Base-by-base conservation (phyloP, 2,329 filamentous ascomycete genomes). In the Ploettnerulaceae sp. region DNA sequence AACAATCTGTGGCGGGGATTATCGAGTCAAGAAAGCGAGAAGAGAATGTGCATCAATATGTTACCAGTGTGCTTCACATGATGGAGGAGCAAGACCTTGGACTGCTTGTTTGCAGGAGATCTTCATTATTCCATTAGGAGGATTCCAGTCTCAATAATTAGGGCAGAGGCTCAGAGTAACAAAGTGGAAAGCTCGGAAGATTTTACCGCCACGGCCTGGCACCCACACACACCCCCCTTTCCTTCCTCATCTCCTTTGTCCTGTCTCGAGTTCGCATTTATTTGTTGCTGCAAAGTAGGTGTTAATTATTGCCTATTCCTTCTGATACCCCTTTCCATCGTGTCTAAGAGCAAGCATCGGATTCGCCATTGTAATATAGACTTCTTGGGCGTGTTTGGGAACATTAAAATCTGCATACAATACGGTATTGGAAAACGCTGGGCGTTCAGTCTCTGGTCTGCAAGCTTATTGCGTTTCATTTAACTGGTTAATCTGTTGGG, bases 271-370 rank as follows among this genome's bases (percentile, higher is more conserved):
- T n/a, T 29, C 18, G 7, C 7, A 22, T 18, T 36, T 36, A 14
- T 14, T 9, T 22, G 15, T 28, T 25, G 21, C 17, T 21, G 22
- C 22, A 7, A 6, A 12, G 21, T n/a, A 12, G 25, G 37, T 8
- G 15, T 26, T 28, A 4, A 32, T 31, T 41, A 18, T 28, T 20
- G 2, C 15, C 17, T n/a, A 24, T n/a, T 26, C 28, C 36, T 20
- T 37, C 25, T 37, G 42, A 45, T 45, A 45, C 42, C 42, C 42
- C 11, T 6, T 28, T 22, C 24, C 42, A n/a, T n/a, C n/a, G n/a
- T n/a, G 33, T 45, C 17, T 8, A 29, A 18, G 17, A 37, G 7
- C 21, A 12, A 40, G 37, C 37, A 26, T 25, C 22, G 22, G 14
- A 21, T 17, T 14, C 33, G 32, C 18, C 18, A 20, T 21, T 45